Evolutionary conservation across 1,284 basidiomycete species (phyloP).

Genomic region (Exobasidium cylindrosporum): DNA sequence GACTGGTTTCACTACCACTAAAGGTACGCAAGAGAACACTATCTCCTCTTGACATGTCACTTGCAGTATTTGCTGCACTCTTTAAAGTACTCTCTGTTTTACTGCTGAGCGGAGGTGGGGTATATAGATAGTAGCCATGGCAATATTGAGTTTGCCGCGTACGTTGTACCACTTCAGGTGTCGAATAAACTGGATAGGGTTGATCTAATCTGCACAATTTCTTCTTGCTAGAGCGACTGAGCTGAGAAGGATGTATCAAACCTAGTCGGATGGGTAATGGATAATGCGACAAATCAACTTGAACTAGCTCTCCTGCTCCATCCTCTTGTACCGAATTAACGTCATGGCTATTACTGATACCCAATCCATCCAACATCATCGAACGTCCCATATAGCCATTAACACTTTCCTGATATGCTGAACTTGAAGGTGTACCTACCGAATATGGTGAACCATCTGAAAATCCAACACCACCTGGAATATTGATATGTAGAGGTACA

Average conservation of each 20-base stretch:
- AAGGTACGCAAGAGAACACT: not conserved
- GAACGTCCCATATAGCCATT: not conserved
- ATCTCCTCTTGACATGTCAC: not conserved
- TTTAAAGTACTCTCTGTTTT: not conserved
- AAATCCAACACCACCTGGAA: not conserved
- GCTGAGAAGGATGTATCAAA: constrained; percentile 22
- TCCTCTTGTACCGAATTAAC: not conserved
- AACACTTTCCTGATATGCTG: too few species aligned
- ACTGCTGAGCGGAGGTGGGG: constrained; percentile 24
- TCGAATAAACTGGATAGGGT: constrained; percentile 16
- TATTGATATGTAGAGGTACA: not conserved
- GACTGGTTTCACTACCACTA: not conserved
- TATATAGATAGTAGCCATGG: constrained; percentile 40
- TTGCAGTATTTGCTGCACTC: not conserved
- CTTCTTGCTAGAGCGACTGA: not conserved
- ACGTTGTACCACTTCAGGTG: constrained; percentile 12
- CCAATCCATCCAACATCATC: not conserved
- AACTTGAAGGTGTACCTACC: not conserved
- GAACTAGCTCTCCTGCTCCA: not conserved
- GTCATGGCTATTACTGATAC: not conserved
- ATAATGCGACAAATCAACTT: constrained; percentile 5
- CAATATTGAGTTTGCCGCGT: constrained; percentile 19
- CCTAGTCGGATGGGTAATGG: constrained; percentile 38
- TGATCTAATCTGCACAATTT: not conserved
- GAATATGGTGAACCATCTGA: not conserved